A percentile compares a stretch with the other conserved stretches of the same genome.
phyloP scores from a whole-genome alignment of 2,329 filamentous ascomycete genomes.

The Pseudocercospora vitis region DNA sequence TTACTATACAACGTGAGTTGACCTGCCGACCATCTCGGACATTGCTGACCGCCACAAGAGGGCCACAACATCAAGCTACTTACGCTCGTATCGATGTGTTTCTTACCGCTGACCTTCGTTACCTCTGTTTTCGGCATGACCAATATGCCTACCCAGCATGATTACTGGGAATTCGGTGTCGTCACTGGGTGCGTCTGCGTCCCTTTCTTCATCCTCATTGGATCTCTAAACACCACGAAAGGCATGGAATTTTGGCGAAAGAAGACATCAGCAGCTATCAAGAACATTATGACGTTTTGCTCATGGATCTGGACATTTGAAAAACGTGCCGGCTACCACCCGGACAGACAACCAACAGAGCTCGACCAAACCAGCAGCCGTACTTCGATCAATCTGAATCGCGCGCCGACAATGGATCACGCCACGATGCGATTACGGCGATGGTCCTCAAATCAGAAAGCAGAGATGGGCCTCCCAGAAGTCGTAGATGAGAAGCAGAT shows the following conservation, averaged over 20 bases:
- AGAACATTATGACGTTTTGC: conserved; percentile 1
- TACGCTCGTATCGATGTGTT: conserved; percentile 62
- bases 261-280: conserved; percentile 16
- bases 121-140: conserved; percentile 59
- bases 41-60: conserved; percentile 35
- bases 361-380: not conserved
- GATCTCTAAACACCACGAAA: conserved; percentile 45
- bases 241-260: conserved; percentile 42
- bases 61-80: conserved; percentile 62
- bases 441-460: conserved; percentile 9
- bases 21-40: not conserved
- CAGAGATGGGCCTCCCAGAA: not conserved
- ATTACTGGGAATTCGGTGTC: conserved; percentile 44
- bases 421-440: conserved; percentile 2
- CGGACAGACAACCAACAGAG: not conserved
- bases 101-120: conserved; percentile 62
- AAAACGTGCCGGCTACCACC: not conserved
- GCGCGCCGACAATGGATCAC: not conserved
- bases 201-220: conserved; percentile 50
- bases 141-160: conserved; percentile 43
- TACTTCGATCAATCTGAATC: not conserved
- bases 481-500: not conserved
- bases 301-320: conserved; percentile 34
- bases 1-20: conserved; percentile 48
- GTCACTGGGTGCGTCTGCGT: conserved; percentile 46